Evolutionary conservation across 2,329 filamentous ascomycete genomes (phyloP).

Genomic region (Malbranchea zuffiana): DNA sequence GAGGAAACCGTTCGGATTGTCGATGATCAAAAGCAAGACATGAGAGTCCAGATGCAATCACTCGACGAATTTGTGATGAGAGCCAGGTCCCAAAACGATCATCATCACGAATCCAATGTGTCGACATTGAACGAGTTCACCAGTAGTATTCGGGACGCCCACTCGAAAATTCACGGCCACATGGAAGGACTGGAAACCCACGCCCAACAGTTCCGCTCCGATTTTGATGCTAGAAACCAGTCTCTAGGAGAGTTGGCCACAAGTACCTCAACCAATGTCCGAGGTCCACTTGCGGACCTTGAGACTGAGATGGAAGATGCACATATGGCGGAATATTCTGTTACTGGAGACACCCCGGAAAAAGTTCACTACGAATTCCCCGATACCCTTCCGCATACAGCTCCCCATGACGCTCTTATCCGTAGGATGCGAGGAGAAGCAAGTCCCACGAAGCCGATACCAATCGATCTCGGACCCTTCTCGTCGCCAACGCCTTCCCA

Average conservation of each 20-base stretch:
- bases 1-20: constrained; percentile 83
- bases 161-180: constrained; percentile 58
- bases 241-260: constrained; percentile 51
- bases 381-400: constrained; percentile 65
- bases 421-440: constrained; percentile 39
- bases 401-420: constrained; percentile 47
- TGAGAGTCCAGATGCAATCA: constrained; percentile 77
- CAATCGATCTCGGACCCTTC: constrained; percentile 15
- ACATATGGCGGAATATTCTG: constrained; percentile 64
- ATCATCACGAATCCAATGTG: constrained; percentile 60
- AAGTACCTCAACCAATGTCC: constrained; percentile 49
- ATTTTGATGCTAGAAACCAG: constrained; percentile 52
- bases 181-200: constrained; percentile 58
- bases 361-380: constrained; percentile 75
- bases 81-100: constrained; percentile 67
- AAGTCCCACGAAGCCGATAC: constrained; percentile 22
- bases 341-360: constrained; percentile 77
- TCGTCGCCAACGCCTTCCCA: constrained; percentile 14
- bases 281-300: constrained; percentile 59
- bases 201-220: constrained; percentile 56
- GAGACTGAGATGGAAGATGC: constrained; percentile 56
- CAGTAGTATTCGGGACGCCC: constrained; percentile 59
- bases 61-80: constrained; percentile 83
- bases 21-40: constrained; percentile 74
- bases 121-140: constrained; percentile 57